A percentile compares a stretch with the other conserved stretches of the same genome.
These are phyloP conservation scores for Catunica adiposa DNA, from an alignment of 2,329 filamentous ascomycete genomes.

Conservation along the genomic window DNA sequence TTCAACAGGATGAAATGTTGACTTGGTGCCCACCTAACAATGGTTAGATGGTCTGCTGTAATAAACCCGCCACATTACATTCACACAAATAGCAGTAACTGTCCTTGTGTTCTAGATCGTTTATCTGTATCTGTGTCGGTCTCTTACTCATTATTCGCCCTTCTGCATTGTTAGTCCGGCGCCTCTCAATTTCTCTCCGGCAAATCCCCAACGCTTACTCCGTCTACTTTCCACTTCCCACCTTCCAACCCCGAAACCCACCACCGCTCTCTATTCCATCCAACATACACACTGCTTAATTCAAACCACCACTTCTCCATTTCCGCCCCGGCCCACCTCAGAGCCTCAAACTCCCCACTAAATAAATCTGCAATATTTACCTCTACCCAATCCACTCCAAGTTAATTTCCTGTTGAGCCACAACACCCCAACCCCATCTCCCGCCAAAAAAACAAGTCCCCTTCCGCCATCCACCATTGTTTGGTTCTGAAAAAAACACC, in stretches of 20 bases:
- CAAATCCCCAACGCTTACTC: conserved; percentile 1
- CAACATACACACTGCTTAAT: neutral
- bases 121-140: no score
- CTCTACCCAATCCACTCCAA: neutral
- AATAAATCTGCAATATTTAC: neutral
- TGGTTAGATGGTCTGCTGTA: no score
- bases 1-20: no score
- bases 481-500: no score
- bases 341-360: neutral
- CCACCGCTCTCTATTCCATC: neutral
- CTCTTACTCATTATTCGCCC: neutral
- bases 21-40: no score
- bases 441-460: no score
- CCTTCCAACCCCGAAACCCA: neutral
- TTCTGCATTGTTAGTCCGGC: neutral
- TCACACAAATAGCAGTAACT: no score
- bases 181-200: neutral
- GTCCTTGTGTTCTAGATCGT: no score
- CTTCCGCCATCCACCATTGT: no score
- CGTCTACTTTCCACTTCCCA: neutral
- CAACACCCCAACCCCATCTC: neutral
- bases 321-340: no score
- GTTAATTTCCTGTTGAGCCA: neutral
- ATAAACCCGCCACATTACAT: no score
- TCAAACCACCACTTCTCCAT: neutral